Evolutionary conservation across 495 filamentous ascomycete species (phyloP), one percentile per base, ranked within the genome.

Genomic region (Penicillium lividum): DNA sequence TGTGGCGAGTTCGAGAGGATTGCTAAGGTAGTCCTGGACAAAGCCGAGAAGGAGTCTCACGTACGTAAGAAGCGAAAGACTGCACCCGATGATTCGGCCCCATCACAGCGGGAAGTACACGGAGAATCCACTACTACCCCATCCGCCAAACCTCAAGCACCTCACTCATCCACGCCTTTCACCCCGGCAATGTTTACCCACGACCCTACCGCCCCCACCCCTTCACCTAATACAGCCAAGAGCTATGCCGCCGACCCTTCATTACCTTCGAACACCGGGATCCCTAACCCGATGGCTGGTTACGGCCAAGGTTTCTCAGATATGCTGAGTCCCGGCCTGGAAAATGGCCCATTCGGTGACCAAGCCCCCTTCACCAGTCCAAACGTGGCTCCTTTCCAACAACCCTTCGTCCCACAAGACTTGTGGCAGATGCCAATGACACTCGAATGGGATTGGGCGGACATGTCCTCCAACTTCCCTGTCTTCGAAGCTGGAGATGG

Each of bases 381-480:
- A 3, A 67, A 71, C n/a, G 72, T 80, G 58, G 70, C 68, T 43
- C 74, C 77, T 25, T 92, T 92, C 68, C 91, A 97, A 68, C 92
- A 97, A 61, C 92, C 93, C 1, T 91, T 96, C 65, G 88, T 98
- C 45, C 94, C 94, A n/a, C 92, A 93, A 64, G 95, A 98, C 78
- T 74, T 98, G 51, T 98, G 93, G 89, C 89, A 92, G 71, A 88
- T 97, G 85, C 89, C 92, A 9, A 95, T 96, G 87, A 94, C 90
- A 13, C 82, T 98, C 22, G 95, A 98, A 68, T 98, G 95, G 95
- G 91, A 98, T 67, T 98, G 95, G 94, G 92, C 91, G 0, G 92
- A 97, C 68, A 88, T 94, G 83, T 73, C 75, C 27, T 69, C 67
- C 10, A 89, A 85, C 46, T 73, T 78, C 38, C 74, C 75, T 16